These are phyloP conservation scores for Penicillium subrubescens DNA, from an alignment of 495 filamentous ascomycete genomes.

Conservation along the genomic window DNA sequence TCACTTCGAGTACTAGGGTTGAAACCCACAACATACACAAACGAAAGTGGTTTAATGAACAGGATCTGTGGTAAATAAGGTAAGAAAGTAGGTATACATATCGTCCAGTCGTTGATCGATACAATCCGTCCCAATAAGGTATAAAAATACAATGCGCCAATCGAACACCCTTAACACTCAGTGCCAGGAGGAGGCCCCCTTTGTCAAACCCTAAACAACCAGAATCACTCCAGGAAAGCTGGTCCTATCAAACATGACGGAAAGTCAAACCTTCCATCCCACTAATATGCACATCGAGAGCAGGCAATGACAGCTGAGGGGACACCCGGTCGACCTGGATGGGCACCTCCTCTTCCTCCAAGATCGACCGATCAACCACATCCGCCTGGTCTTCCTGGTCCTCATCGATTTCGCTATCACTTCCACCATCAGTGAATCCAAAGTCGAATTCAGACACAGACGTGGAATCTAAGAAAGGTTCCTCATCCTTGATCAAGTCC, in stretches of 20 bases:
- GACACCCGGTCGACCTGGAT: slow-evolving; percentile 17
- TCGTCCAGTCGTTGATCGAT: slow-evolving; percentile 15
- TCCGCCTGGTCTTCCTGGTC: background rate
- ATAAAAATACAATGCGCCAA: slow-evolving; percentile 6
- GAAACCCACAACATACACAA: too few species aligned
- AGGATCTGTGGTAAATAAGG: background rate
- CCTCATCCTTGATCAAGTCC: background rate
- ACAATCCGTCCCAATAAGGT: slow-evolving; percentile 6
- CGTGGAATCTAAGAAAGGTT: slow-evolving; percentile 3
- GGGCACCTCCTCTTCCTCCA: slow-evolving; percentile 6
- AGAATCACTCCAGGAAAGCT: background rate
- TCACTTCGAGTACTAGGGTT: too few species aligned
- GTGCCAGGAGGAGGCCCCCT: background rate
- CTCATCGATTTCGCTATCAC: slow-evolving; percentile 22
- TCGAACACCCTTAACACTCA: background rate
- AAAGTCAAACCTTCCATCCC: slow-evolving; percentile 26
- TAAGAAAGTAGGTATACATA: background rate
- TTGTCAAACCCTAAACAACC: background rate
- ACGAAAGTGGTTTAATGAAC: background rate
- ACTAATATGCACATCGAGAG: slow-evolving; percentile 24
- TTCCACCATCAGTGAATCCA: slow-evolving; percentile 21
- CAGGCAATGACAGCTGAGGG: slow-evolving; percentile 24
- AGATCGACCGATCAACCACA: background rate
- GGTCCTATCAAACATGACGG: background rate
- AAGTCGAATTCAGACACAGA: slow-evolving; percentile 33